A percentile compares a stretch with the other conserved stretches of the same genome.
phyloP scores from a whole-genome alignment of 257 asterid species.

The Mentha longifolia region DNA sequence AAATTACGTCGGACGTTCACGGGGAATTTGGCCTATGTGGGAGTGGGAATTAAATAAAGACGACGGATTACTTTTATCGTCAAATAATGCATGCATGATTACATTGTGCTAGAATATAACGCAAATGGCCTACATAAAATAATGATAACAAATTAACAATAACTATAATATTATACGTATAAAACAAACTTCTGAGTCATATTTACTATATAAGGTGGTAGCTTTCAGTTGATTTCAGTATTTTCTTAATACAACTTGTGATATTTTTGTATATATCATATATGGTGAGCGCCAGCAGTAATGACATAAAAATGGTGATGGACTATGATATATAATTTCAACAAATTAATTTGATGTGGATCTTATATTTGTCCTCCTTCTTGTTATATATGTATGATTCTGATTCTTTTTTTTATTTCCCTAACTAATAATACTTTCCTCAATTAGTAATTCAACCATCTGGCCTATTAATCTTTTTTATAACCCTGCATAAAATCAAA shows the following conservation, averaged over 20 bases:
- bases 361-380: background rate
- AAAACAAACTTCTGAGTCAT: background rate
- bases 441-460: background rate
- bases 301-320: background rate
- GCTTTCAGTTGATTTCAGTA: background rate
- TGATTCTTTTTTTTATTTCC: too few species aligned
- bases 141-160: background rate
- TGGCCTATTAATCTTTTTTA: background rate
- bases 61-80: background rate
- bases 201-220: background rate
- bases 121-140: background rate
- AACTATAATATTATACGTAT: background rate
- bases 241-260: background rate
- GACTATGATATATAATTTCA: background rate
- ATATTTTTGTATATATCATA: background rate
- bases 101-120: background rate
- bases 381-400: background rate
- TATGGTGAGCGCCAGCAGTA: background rate
- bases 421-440: background rate
- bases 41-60: background rate
- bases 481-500: background rate
- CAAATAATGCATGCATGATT: background rate
- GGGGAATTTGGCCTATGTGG: slow-evolving; percentile 1
- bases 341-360: background rate
- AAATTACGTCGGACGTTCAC: background rate